Percentiles rank a stretch among this genome's conserved stretches.
Evolutionary conservation across 352 stramenopile species (phyloP).

Genomic region (Phytophthora fragariaefolia): DNA sequence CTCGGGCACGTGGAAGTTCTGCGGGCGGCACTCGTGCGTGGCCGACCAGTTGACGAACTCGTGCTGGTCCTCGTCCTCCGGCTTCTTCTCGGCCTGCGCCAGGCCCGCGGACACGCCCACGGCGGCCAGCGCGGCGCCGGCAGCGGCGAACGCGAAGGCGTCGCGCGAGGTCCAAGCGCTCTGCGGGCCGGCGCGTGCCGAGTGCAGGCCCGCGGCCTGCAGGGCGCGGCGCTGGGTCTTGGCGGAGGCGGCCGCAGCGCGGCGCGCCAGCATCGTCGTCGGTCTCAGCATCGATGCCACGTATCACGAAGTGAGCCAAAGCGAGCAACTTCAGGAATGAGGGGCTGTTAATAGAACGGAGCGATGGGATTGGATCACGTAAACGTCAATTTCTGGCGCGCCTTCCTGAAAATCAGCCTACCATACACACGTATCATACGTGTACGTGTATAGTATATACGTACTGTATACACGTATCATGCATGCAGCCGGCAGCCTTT

Average conservation of each 20-base stretch:
- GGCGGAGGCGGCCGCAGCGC: not conserved
- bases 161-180: not conserved
- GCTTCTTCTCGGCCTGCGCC: conserved; percentile 25
- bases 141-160: conserved; percentile 20
- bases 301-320: not conserved
- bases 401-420: not conserved
- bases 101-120: conserved; percentile 21
- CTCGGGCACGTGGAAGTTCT: conserved; percentile 74
- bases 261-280: conserved; percentile 16
- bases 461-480: not conserved
- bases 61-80: conserved; percentile 46
- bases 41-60: conserved; percentile 87
- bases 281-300: conserved; percentile 20
- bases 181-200: conserved; percentile 15
- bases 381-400: not conserved
- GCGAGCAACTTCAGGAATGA: conserved; percentile 9
- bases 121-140: conserved; percentile 28
- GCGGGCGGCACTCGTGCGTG: conserved; percentile 75
- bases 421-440: not conserved
- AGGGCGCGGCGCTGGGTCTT: conserved; percentile 4
- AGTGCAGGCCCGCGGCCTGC: conserved; percentile 18
- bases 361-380: not conserved
- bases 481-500: not conserved
- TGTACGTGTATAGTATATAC: too few species aligned
- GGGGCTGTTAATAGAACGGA: too few species aligned